Evolutionary conservation across 2,329 filamentous ascomycete genomes (phyloP).

Genomic region (Pseudonectria buxi): DNA sequence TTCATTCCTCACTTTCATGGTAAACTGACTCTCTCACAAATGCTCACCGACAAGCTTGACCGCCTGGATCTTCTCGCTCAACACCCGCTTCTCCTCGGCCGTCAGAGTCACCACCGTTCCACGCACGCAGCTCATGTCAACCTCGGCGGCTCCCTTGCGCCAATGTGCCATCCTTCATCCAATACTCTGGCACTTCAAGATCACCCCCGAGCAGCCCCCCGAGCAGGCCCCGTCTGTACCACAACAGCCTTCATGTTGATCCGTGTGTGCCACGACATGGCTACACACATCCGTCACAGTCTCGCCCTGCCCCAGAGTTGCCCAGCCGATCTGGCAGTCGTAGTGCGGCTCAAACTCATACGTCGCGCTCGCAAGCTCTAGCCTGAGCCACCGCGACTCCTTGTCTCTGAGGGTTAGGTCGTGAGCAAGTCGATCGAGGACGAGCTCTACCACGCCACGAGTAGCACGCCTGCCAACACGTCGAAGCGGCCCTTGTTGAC

Average conservation of each 20-base stretch:
- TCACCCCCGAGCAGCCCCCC: no score
- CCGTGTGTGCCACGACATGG: constrained; percentile 34
- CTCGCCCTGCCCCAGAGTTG: background rate
- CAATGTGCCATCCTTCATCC: constrained; percentile 34
- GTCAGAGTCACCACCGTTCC: constrained; percentile 3
- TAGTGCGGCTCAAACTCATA: constrained; percentile 36
- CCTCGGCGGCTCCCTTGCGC: constrained; percentile 24
- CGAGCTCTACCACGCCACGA: constrained; percentile 37
- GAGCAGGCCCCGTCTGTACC: constrained; percentile 36
- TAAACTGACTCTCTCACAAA: no score
- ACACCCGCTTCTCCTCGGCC: constrained; percentile 1
- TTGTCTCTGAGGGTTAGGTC: constrained; percentile 36
- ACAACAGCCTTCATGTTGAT: constrained; percentile 30
- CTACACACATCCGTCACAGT: constrained; percentile 26
- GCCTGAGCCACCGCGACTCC: constrained; percentile 38
- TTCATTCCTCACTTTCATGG: no score
- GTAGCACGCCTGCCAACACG: constrained; percentile 32
- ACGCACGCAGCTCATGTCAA: constrained; percentile 32
- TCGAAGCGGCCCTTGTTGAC: constrained; percentile 30
- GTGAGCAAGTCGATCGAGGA: constrained; percentile 32
- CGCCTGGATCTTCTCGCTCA: constrained; percentile 4
- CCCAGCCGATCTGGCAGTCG: constrained; percentile 32
- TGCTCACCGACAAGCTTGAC: no score
- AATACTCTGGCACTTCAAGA: constrained; percentile 31
- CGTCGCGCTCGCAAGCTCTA: constrained; percentile 30